Evolutionary conservation across 225 moss, liverwort and hornwort genomes (phyloP), one percentile per base, ranked within the genome.

Genomic region (Neckera pumila): DNA sequence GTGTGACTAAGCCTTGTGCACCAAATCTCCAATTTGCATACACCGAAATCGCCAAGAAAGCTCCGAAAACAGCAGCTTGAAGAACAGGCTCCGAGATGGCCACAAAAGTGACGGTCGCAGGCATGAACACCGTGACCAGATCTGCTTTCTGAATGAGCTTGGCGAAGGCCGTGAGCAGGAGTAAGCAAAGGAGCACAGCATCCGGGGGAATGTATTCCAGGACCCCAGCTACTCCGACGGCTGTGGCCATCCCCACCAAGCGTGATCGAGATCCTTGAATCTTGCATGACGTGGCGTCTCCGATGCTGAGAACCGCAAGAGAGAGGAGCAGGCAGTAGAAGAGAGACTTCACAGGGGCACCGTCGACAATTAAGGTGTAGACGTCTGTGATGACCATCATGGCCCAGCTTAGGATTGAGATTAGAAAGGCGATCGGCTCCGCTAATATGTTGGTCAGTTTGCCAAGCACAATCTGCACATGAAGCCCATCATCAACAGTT

Each of bases 111-210:
- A 94, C 89, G 2, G 93, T 90, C 19, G 89, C 90, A 36, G 94
- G 94, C 93, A 94, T 91, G 60, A 87, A 73, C 43, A 83, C 72
- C 64, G 93, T 89, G 51, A 94, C 86, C 23, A 61, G 61, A 45
- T 94, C 94, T 22, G 90, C 93, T 84, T 92, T 94, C 86, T 91
- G 92, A 53, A 93, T 27, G 28, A 94, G 66, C 59, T 87, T 86
- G 23, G 90, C 91, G 42, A 86, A 92, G 42, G 90, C 89, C 13
- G 93, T 93, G 67, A 94, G 78, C 28, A 88, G 27, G 42, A 66
- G 49, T 74, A 94, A 86, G 85, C 82, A 85, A 38, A 90, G 33
- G 26, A 94, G 53, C 56, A 93, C 74, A 28, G 79, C 81, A 75
- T 67, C 72, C 42, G 91, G 83, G 47, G 92, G 64, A 7, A 94